Evolutionary conservation across 306 rosid genomes (phyloP).

Genomic region (Malus orientalis): DNA sequence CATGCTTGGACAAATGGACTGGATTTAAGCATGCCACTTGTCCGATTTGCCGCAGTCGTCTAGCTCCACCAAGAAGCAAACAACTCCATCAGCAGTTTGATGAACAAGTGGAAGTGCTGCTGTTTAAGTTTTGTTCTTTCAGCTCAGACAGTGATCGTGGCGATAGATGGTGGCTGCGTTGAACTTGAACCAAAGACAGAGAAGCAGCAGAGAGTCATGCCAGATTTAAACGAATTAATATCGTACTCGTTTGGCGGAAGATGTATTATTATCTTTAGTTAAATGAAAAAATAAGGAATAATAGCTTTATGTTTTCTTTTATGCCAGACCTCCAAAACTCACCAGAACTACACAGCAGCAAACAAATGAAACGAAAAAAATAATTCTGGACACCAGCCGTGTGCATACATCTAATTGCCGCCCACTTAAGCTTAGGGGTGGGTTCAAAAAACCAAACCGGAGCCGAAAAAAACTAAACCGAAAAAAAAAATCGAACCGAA

Average conservation of each 20-base stretch:
- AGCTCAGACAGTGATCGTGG: neutral
- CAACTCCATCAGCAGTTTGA: neutral
- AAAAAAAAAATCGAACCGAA: too few relatives aligned
- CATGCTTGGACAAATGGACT: constrained; percentile 39
- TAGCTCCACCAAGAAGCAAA: constrained; percentile 2
- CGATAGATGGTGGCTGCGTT: constrained; percentile 46
- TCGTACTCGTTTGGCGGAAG: too few relatives aligned
- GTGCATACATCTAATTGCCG: neutral
- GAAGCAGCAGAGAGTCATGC: neutral
- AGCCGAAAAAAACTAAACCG: too few relatives aligned
- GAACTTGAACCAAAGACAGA: constrained; percentile 7
- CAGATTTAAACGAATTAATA: neutral
- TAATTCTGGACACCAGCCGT: too few relatives aligned
- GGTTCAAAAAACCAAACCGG: too few relatives aligned
- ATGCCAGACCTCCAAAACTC: too few relatives aligned
- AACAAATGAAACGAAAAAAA: too few relatives aligned
- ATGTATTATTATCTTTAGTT: too few relatives aligned
- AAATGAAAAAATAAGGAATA: too few relatives aligned
- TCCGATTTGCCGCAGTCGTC: constrained; percentile 40
- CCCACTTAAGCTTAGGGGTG: constrained; percentile 1
- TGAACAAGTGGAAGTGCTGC: constrained; percentile 8
- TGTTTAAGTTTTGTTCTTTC: constrained; percentile 13
- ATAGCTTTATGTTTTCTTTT: too few relatives aligned
- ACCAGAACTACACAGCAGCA: too few relatives aligned
- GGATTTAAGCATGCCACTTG: constrained; percentile 16